Evolutionary conservation across 2,329 filamentous ascomycete species (phyloP).

Genomic region (Ilyonectria sp.): DNA sequence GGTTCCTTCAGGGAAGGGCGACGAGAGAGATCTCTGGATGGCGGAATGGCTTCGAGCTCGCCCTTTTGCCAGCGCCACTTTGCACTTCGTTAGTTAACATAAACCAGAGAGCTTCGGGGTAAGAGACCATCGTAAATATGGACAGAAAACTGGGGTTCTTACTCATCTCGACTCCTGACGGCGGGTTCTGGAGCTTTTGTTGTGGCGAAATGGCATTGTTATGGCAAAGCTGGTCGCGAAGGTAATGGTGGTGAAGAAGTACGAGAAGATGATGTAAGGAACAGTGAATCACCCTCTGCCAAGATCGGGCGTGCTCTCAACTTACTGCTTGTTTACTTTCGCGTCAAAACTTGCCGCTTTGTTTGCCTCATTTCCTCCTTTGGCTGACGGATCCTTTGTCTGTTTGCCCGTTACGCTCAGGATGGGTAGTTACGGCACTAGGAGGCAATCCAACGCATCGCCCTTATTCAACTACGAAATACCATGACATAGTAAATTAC

Average conservation of each 20-base stretch:
- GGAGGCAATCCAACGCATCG: background rate
- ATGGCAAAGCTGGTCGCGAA: background rate
- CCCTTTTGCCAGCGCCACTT: background rate
- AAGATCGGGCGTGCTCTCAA: background rate
- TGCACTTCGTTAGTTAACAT: conserved; percentile 2
- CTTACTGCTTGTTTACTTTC: background rate
- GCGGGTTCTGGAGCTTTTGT: background rate
- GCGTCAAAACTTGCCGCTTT: background rate
- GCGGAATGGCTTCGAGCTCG: conserved; percentile 8
- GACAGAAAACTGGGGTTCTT: background rate
- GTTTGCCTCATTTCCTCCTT: background rate
- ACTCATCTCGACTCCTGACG: background rate
- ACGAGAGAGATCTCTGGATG: conserved; percentile 7
- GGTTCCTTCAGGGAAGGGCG: background rate
- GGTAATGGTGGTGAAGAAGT: background rate
- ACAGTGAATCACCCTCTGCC: background rate
- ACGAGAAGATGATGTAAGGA: background rate
- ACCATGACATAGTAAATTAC: no score
- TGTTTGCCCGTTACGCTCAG: background rate
- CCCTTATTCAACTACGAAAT: no score
- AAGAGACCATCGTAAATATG: background rate
- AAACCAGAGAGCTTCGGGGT: background rate
- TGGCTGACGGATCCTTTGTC: background rate
- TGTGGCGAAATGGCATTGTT: conserved; percentile 1
- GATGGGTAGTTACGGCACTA: background rate